phyloP scores from a whole-genome alignment of 371 early-diverging fungal species.

The Mucor racemosus region DNA sequence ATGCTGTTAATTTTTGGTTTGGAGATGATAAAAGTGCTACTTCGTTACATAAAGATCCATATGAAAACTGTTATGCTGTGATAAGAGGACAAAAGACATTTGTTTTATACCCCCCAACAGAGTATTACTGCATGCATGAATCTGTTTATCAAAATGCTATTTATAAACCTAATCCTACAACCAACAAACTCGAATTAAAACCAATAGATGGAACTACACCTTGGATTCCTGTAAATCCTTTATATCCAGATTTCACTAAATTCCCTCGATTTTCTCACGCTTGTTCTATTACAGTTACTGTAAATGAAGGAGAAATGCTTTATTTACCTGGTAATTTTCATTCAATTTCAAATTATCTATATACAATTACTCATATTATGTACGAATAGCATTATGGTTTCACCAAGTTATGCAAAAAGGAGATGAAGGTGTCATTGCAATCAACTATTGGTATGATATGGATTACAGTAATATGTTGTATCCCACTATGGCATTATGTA shows the following conservation, averaged over 20 bases:
- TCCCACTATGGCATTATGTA: constrained; percentile 41
- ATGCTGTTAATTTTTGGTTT: constrained; percentile 85
- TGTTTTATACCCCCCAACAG: constrained; percentile 73
- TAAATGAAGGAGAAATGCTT: constrained; percentile 73
- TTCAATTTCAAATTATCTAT: background rate
- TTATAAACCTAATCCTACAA: constrained; percentile 40
- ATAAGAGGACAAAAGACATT: constrained; percentile 75
- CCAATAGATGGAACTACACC: constrained; percentile 56
- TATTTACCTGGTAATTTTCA: constrained; percentile 62
- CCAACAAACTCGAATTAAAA: constrained; percentile 36
- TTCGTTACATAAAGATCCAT: constrained; percentile 81
- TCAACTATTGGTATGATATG: constrained; percentile 86
- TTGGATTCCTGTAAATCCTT: constrained; percentile 73
- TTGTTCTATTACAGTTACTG: constrained; percentile 58
- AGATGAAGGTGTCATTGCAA: constrained; percentile 72
- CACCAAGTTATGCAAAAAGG: constrained; percentile 76
- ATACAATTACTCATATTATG: background rate
- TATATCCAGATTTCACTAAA: constrained; percentile 44
- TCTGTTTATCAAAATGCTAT: constrained; percentile 60
- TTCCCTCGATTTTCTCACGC: constrained; percentile 63
- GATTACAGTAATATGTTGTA: constrained; percentile 51
- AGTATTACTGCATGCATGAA: constrained; percentile 69
- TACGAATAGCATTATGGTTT: constrained; percentile 68
- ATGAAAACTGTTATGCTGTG: constrained; percentile 82
- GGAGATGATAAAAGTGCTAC: constrained; percentile 68